Evolutionary conservation across 2,329 filamentous ascomycete genomes (phyloP), one percentile per base, ranked within the genome.

Genomic region (Paecilomyces fulvus): DNA sequence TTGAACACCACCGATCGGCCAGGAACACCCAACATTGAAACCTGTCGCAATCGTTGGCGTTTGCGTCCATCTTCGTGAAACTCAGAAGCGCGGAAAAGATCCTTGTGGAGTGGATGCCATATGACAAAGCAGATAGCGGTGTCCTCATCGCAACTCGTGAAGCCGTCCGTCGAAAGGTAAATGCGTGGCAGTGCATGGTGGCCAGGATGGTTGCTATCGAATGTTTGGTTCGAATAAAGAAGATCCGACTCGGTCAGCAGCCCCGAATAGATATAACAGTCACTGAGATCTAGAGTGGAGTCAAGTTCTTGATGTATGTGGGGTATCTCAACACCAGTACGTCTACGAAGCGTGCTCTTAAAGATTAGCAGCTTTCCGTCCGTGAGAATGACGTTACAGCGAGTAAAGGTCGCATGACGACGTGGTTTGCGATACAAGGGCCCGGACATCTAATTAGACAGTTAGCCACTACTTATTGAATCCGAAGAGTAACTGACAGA

Each of bases 101-200:
- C 78, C 63, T 83, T 84, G 58, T 74, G 77, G 59, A 79, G 76
- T 37, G 80, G 80, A 61, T 84, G 80, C 84, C 84, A 87, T 48
- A 87, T 74, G n/a, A 86, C 83, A 64, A 87, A 87, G 2, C 81
- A 84, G 0, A 82, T 84, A 72, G 84, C 83, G n/a, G 80, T 79
- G 62, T 86, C 84, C 63, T 86, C 83, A 60, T 87, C 84, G 0
- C 78, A 80, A 25, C 76, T 80, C 20, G 82, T 86, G 79, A 82
- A 85, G 17, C 77, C 77, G 59, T 86, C 83, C 54, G 82, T 63
- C 3, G 69, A 77, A 30, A 81, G 77, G 63, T 84, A 86, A 3
- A 84, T 78, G 2, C 82, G 74, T 2, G 84, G 83, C 9, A 86
- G 69, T 2, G 82, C 79, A 57, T 81, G 77, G 55, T 81, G 79